Percentiles rank a stretch among this genome's conserved stretches.
These are phyloP conservation scores for Fusarium sp. DNA, from an alignment of 2,329 filamentous ascomycete genomes.

Conservation along the genomic window DNA sequence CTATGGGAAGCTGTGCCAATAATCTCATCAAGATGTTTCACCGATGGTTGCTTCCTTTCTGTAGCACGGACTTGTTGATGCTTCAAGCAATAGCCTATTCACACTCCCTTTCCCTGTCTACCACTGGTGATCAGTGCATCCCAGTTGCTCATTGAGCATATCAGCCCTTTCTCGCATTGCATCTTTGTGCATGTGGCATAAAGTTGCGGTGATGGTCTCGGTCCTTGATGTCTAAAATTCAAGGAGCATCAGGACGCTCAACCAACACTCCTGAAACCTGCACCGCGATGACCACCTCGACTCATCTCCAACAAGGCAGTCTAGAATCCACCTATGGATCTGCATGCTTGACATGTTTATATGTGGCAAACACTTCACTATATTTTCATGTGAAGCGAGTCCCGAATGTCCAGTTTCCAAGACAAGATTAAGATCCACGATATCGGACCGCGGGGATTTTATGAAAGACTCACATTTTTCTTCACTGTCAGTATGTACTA, in stretches of 20 bases:
- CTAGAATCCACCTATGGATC: background rate
- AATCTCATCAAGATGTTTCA: slow-evolving; percentile 7
- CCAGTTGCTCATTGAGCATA: background rate
- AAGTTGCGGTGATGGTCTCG: slow-evolving; percentile 25
- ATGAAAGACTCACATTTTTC: slow-evolving; percentile 1
- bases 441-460: background rate
- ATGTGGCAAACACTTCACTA: background rate
- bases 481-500: background rate
- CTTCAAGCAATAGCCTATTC: slow-evolving; percentile 15
- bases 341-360: background rate
- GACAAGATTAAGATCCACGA: slow-evolving; percentile 7
- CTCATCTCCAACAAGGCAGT: background rate
- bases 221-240: slow-evolving; percentile 13
- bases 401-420: slow-evolving; percentile 11
- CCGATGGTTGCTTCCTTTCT: slow-evolving; percentile 7
- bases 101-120: slow-evolving; percentile 1
- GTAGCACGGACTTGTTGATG: slow-evolving; percentile 8
- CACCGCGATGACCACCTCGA: background rate
- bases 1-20: background rate
- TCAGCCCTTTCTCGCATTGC: background rate
- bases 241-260: slow-evolving; percentile 10
- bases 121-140: slow-evolving; percentile 1
- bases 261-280: slow-evolving; percentile 9
- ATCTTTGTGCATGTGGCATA: slow-evolving; percentile 7
- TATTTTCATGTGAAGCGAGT: slow-evolving; percentile 16